These are phyloP conservation scores for Rhodomyrtus psidioides DNA, from an alignment of 441 rosid species.

Conservation along the genomic window DNA sequence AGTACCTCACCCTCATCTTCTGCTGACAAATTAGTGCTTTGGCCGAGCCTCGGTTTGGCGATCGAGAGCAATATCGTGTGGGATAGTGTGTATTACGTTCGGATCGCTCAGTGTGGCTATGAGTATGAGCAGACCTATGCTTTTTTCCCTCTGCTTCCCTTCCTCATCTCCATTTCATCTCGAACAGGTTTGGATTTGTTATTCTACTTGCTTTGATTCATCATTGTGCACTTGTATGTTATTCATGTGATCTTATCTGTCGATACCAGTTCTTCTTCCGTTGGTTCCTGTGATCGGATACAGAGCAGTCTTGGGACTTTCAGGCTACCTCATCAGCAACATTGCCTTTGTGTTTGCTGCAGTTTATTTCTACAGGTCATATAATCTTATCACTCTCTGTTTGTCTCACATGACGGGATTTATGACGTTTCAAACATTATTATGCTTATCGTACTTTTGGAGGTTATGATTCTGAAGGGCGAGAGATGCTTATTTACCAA, in stretches of 20 bases:
- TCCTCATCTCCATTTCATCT: slow-evolving; percentile 39
- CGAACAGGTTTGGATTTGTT: slow-evolving; percentile 43
- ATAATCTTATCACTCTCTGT: background rate
- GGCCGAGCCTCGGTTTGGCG: slow-evolving; percentile 31
- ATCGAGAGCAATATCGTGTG: slow-evolving; percentile 66
- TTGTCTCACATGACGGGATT: slow-evolving; percentile 8
- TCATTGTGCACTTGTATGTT: background rate
- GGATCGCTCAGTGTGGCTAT: slow-evolving; percentile 80
- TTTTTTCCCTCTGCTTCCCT: slow-evolving; percentile 81
- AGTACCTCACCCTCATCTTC: slow-evolving; percentile 3
- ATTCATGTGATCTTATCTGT: background rate
- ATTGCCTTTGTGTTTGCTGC: slow-evolving; percentile 66
- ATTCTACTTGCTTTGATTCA: background rate
- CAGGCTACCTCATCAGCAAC: slow-evolving; percentile 67
- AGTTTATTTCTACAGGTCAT: slow-evolving; percentile 63
- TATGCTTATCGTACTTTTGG: background rate
- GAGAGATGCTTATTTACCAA: background rate
- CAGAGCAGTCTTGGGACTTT: slow-evolving; percentile 70
- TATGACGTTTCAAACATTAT: background rate
- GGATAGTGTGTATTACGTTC: slow-evolving; percentile 79
- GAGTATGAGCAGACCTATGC: slow-evolving; percentile 92
- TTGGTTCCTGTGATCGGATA: slow-evolving; percentile 57
- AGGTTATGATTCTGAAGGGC: background rate
- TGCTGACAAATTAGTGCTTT: background rate
- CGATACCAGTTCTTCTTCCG: slow-evolving; percentile 58